Base-by-base conservation (phyloP, 495 filamentous ascomycete species). In the Achaetomiella virescens region DNA sequence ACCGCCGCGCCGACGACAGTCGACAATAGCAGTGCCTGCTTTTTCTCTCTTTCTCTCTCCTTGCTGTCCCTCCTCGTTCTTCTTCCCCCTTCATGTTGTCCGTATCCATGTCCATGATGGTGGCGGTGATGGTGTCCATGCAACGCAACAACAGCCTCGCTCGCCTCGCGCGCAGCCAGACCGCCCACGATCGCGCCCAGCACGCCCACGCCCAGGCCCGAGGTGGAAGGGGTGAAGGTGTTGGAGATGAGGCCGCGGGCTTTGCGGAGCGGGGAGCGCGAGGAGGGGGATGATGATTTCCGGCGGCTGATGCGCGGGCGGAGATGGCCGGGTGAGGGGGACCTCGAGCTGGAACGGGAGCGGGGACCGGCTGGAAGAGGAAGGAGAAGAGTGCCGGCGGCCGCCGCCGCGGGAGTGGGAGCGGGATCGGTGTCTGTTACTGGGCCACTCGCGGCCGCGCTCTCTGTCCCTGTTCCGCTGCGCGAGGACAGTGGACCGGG, bases 131-230 rank as follows among this genome's bases (percentile, higher is more conserved):
- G 21, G n/a, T n/a, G n/a, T n/a, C n/a, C n/a, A n/a, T n/a, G n/a
- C n/a, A n/a, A n/a, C n/a, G n/a, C n/a, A n/a, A n/a, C n/a, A 22
- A 50, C 48, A 14, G 33, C 48, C 22, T 40, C 48, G 3, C 21
- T 40, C 0, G 67, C 74, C 61, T 78, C 70, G 1, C 72, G 43
- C 3, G 65, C 72, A 5, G 72, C 74, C 1, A 78, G 47, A 0
- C 75, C 75, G 6, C 75, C 75, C 0, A 76, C 69, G 5, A 78
- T 61, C 4, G 75, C 74, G 14, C 75, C 75, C 4, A 78, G 54
- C 20, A 76, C 66, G 17, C 73, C 69, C 2, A 70, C 69, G 15
- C 74, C 73, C 0, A 78, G 49, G 0, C 74, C 75, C 0, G 71
- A 64, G 3, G 67, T 69, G 0, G 74, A 71, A 29, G 65, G 57